Conservation (phyloP, 495 filamentous ascomycete species). For the Evansstolkia leycettana region DNA sequence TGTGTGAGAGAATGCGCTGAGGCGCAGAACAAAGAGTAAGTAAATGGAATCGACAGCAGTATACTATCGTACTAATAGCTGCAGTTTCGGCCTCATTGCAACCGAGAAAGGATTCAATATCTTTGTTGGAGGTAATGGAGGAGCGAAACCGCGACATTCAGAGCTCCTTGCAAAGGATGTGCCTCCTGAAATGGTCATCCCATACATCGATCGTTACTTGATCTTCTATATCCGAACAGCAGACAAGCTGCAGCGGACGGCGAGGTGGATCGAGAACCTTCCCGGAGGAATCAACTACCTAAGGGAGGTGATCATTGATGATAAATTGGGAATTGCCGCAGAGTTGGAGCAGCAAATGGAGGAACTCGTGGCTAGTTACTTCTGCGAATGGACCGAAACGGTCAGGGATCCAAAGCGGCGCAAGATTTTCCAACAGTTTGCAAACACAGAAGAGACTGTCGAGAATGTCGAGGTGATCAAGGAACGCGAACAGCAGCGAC, state of each 20-base stretch:
- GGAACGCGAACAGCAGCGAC: constrained; percentile 66
- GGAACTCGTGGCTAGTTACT: constrained; percentile 75
- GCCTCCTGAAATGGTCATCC: constrained; percentile 70
- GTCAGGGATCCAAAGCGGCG: constrained; percentile 56
- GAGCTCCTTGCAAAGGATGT: constrained; percentile 91
- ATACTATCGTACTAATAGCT: background rate
- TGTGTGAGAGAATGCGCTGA: constrained; percentile 93
- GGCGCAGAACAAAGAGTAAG: constrained; percentile 88
- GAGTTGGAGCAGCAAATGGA: constrained; percentile 87
- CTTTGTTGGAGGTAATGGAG: constrained; percentile 88
- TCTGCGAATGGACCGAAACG: constrained; percentile 92
- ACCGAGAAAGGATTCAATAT: constrained; percentile 95
- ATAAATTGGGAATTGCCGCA: constrained; percentile 78
- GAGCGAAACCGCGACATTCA: constrained; percentile 73
- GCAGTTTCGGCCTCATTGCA: constrained; percentile 81
- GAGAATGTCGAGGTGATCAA: constrained; percentile 58
- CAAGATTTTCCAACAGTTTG: constrained; percentile 74
- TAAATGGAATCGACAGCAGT: too few relatives aligned
- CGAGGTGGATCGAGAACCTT: constrained; percentile 80
- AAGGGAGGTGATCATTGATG: constrained; percentile 70
- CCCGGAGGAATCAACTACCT: constrained; percentile 84
- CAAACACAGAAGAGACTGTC: constrained; percentile 65
- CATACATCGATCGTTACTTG: constrained; percentile 82
- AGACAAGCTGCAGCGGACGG: constrained; percentile 89
- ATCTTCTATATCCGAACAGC: constrained; percentile 97